Evolutionary conservation across 1,284 basidiomycete genomes (phyloP), one percentile per base, ranked within the genome.

Genomic region (Lentinus polychrous): DNA sequence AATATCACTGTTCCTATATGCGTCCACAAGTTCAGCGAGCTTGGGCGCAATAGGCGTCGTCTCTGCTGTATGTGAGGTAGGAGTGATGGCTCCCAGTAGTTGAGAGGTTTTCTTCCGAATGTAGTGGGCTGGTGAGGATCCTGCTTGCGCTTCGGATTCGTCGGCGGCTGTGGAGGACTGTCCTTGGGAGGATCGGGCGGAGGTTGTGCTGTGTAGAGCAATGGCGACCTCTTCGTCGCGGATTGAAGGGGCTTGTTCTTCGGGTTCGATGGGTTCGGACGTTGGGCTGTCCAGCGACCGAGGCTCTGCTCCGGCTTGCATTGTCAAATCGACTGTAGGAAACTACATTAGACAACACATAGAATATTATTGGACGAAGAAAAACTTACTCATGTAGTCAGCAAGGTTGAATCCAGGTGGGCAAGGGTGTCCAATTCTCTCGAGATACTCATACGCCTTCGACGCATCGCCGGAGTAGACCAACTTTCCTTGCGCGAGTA

Each of bases 351-450:
- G 4, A 2, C 22, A 22, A 7, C 24, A 15, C 14, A 12, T 5
- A 37, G 12, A 18, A 37, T 14, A 12, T 14, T 14, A n/a, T 5
- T 5, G 7, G 12, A 37, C 4, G 10, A 27, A 22, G 27, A n/a
- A n/a, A n/a, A n/a, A 77, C 86, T 52, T 61, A 91, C 91, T 96
- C 52, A 96, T 69, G 65, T 85, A 95, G 67, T 99, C 95, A 0
- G 94, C 94, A 57, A 98, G 89, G 63, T 99, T 99, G 69, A 94
- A 98, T 0, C 95, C 95, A n/a, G 83, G 72, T 7, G 95, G 95
- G 63, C 95, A 99, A 0, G 83, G 76, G 53, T 86, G 79, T 0
- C 89, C 93, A 46, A 94, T 83, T 11, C 70, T 70, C 24, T 79
- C 76, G 53, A 98, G 89, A 68, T 96, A 94, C 1, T 78, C 77